Evolutionary conservation across 129 eudicot species (phyloP).

Genomic region (Escallonia herrerae): DNA sequence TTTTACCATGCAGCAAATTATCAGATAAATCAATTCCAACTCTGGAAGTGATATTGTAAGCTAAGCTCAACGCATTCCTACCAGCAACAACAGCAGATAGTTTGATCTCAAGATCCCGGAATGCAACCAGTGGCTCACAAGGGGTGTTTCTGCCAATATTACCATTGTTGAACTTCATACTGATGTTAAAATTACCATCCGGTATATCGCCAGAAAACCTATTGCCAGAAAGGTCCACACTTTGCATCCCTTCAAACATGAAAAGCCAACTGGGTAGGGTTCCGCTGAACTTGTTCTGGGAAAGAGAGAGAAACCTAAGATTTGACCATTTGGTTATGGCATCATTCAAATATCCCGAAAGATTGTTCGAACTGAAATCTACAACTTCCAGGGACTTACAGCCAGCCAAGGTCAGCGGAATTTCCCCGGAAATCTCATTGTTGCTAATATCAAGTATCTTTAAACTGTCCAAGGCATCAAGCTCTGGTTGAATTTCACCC

Average conservation of each 20-base stretch:
- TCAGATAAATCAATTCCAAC: constrained; percentile 74
- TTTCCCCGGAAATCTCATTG: constrained; percentile 87
- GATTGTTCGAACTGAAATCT: constrained; percentile 84
- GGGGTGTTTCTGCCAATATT: constrained; percentile 12
- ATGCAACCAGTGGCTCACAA: constrained; percentile 20
- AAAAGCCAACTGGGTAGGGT: constrained; percentile 74
- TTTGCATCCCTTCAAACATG: constrained; percentile 55
- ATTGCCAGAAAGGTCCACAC: constrained; percentile 67
- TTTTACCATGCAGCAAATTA: constrained; percentile 65
- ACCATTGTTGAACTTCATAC: constrained; percentile 51
- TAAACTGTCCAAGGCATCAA: constrained; percentile 88
- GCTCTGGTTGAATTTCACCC: constrained; percentile 92
- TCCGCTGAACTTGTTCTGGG: constrained; percentile 71
- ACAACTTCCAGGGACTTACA: constrained; percentile 89
- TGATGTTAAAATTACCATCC: constrained; percentile 66
- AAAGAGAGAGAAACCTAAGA: constrained; percentile 81
- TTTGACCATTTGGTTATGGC: constrained; percentile 90
- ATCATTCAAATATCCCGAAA: constrained; percentile 72
- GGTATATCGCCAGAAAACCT: constrained; percentile 73
- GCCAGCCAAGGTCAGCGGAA: constrained; percentile 91
- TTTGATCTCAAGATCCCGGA: constrained; percentile 32
- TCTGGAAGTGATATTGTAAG: constrained; percentile 45
- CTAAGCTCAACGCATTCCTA: constrained; percentile 48
- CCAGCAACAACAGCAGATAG: constrained; percentile 47
- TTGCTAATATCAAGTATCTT: constrained; percentile 81